Evolutionary conservation across 2,329 filamentous ascomycete genomes (phyloP), one percentile per base, ranked within the genome.

Genomic region (Aphanoascus verrucosus): DNA sequence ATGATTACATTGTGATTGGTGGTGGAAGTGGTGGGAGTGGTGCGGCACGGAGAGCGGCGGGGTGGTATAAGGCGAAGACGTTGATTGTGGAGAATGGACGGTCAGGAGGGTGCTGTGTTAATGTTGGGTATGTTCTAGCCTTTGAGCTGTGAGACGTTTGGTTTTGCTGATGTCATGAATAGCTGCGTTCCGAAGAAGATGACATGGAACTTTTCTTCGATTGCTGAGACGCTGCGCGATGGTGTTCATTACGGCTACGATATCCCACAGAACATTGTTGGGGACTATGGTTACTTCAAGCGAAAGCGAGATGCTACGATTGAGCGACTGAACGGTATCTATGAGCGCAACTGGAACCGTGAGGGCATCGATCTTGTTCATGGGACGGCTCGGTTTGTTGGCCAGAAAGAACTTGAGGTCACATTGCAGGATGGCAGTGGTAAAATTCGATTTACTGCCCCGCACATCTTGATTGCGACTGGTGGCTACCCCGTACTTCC

Each of bases 1-100:
- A 77, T 61, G 77, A 79, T 61, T 79, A 77, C 59, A 75, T 79
- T 53, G 75, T 79, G 54, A 71, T 78, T 59, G 76, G 77, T 54
- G 76, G 76, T 59, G 76, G 77, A 48, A 75, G 73, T 57, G 76
- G 75, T 57, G 77, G 76, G 37, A 73, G 72, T 58, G 75, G 72
- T 53, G 72, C 74, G 52, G 73, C 71, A 44, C 69, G 74, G 55
- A 67, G 75, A 61, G 75, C 74, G 12, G 69, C 74, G 15, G 75
- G 76, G 15, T 77, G 72, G 72, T 77, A 77, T 63, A 70, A 71
- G 15, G 71, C 71, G 55, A 77, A 76, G 65, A 75, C 73, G 3
- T 58, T 77, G 58, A 70, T 78, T 53, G 68, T 78, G 41, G 74
- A 77, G 60, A 73, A 73, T 57, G 71, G 72, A 20, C 65, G 68